Base-by-base conservation (phyloP, 1,284 basidiomycete species). In the Ceratobasidium sp. region DNA sequence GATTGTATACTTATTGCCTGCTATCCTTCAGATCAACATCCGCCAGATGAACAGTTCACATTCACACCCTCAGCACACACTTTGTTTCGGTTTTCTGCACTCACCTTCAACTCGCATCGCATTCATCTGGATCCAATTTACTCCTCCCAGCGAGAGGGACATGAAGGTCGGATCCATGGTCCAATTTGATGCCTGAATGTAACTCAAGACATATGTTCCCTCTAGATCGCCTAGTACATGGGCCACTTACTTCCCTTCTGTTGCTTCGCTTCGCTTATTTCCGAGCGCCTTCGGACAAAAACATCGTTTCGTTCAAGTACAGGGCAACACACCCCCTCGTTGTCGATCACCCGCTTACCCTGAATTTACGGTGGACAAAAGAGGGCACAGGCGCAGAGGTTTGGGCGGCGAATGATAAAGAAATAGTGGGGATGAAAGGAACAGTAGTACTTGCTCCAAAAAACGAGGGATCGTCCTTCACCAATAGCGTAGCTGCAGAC, bases 1-100 rank as follows among this genome's bases (percentile, higher is more conserved):
- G 28, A n/a, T 18, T 28, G 12, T 58, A 39, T 65, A 30, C 55
- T 28, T 34, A 14, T 23, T 18, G 36, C n/a, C 30, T 1, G 23
- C 3, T 21, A 41, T 58, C 16, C 14, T n/a, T 58, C 26, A 75
- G 52, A 50, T 21, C 52, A 70, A 45, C 62, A 76, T n/a, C 70
- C 88, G n/a, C 88, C 89, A 18, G 76, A 77, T 28, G 61, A 72
- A 59, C 55, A 89, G 73, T 89, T 91, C 78, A 82, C 82, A 41
- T 93, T 88, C 78, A 86, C 82, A 9, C 92, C 92, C 10, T 88
- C 85, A 21, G 80, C 87, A 41, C 88, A 88, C 4, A 92, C 90
- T 1, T 83, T 94, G 26, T 94, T 94, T 83, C 88, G 92, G 10
- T 95, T 91, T 81, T 93, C 92, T 10, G 92, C 93, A 16, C 82